Evolutionary conservation across 75 land plant species (phyloP), one percentile per base, ranked within the genome.

Genomic region (Sequoiadendron giganteum): DNA sequence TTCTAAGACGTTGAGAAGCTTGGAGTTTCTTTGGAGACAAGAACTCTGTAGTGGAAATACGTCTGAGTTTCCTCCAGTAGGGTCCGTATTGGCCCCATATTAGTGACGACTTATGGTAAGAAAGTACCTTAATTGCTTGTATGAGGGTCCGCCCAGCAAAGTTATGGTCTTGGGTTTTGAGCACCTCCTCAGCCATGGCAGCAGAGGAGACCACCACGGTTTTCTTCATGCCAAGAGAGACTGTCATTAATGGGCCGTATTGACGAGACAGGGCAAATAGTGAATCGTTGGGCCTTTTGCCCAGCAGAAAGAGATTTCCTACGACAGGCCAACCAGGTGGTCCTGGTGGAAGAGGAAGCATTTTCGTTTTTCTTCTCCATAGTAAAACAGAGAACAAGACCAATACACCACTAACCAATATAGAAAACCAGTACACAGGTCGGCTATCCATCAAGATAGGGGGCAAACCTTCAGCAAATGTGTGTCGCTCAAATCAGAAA

Each of bases 111-210:
- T 30, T 34, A 3, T 77, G 70, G 10, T 75, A 36, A 55, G 36
- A 42, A 0, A 90, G 40, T 3, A 70, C 19, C 47, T 48, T 38
- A n/a, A 43, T 25, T 34, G 34, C 80, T 18, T 86, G 65, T 19
- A 47, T 7, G 19, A 32, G 56, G 79, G 48, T 52, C 55, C 55
- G 55, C 55, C 55, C 55, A 52, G 55, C 55, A 52, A 52, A 52
- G 55, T 52, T 52, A 0, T 52, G 55, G 14, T 52, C 55, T 2
- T 52, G 55, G 55, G 55, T 52, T 52, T 52, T 13, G 55, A 89
- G 88, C 16, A 89, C 65, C 56, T 88, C 89, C 47, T 56, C 52
- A 18, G 91, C 91, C 48, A 88, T 85, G 52, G 80, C 89, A 25
- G 89, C 56, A 39, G 86, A 58, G 79, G 89, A 90, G 39, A 88